Conservation (phyloP, 2,329 filamentous ascomycete genomes). For the Paracoccidioides brasiliensis region DNA sequence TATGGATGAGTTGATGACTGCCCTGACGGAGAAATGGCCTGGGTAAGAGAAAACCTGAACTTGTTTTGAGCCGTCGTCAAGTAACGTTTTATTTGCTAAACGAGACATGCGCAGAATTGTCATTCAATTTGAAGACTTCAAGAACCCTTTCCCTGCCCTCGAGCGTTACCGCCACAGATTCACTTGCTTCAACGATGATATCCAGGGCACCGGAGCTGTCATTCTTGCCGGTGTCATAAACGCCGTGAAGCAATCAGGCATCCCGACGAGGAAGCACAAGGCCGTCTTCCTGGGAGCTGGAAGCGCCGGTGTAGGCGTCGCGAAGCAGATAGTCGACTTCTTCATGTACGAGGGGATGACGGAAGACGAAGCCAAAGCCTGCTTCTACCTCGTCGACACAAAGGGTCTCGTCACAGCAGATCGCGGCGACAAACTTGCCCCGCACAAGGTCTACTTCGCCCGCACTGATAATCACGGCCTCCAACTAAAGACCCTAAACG, state of each 20-base stretch:
- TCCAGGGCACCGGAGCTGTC: slow-evolving; percentile 93
- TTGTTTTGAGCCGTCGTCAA: not conserved
- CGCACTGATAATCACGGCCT: slow-evolving; percentile 51
- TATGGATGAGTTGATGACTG: slow-evolving; percentile 94
- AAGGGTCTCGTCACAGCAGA: slow-evolving; percentile 89
- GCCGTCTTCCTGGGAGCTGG: slow-evolving; percentile 95
- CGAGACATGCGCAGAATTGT: slow-evolving; percentile 40
- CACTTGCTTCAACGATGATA: slow-evolving; percentile 97
- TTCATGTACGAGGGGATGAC: slow-evolving; percentile 85
- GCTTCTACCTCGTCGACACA: slow-evolving; percentile 97
- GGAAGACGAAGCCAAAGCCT: slow-evolving; percentile 72
- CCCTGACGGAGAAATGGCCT: slow-evolving; percentile 64
- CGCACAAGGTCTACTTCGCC: slow-evolving; percentile 65
- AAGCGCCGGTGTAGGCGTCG: slow-evolving; percentile 90
- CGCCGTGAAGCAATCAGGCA: slow-evolving; percentile 68
- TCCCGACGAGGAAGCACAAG: slow-evolving; percentile 78
- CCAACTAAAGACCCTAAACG: slow-evolving; percentile 64
- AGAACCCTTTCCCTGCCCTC: slow-evolving; percentile 90
- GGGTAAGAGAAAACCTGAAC: slow-evolving; percentile 35
- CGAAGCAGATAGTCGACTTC: slow-evolving; percentile 94
- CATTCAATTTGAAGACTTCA: slow-evolving; percentile 96
- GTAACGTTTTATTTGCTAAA: not conserved
- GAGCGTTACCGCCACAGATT: slow-evolving; percentile 78
- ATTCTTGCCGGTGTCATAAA: slow-evolving; percentile 71
- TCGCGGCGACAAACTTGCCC: slow-evolving; percentile 82